Base-by-base conservation (phyloP, 129 eudicot species). In the Logfia minima region DNA sequence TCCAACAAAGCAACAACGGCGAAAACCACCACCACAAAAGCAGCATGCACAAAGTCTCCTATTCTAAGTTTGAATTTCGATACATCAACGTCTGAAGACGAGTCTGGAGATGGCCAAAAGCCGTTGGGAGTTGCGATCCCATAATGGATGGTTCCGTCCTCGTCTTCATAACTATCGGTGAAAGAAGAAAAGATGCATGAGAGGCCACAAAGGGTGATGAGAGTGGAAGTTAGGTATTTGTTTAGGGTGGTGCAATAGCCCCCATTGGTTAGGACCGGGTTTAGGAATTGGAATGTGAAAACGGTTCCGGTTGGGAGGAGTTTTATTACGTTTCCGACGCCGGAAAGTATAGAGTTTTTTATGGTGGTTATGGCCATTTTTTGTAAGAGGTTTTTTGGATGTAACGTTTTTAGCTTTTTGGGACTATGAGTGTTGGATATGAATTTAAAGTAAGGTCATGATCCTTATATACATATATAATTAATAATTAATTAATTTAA, bases 261-360 rank as follows among this genome's bases (percentile, higher is more conserved):
- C 34, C 78, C 75, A 89, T 88, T 88, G 83, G 96, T 88, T 29
- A 90, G 59, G 52, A 90, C 77, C 0, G 95, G 88, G 85, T 71
- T 83, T 65, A 90, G 87, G 82, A 87, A 90, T 7, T 92, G 93
- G 88, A 80, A 92, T 4, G 72, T 13, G 89, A 89, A 92, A 37
- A 89, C 93, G 19, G 98, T 90, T 31, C 96, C 98, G 9, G 96
- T 92, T 0, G 98, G 98, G 35, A 92, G 98, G 74, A 88, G 96
- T 34, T 83, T 92, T 66, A 92, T 83, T 41, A 92, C 91, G 86
- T 83, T 92, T 48, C 93, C 96, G 45, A 89, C 2, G 48, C 89
- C 85, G 13, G 86, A 58, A 2, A 87, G 76, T 60, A 93, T 81
- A 45, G 84, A 77, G 60, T 74, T 71, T 39, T 78, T 76, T 16